phyloP scores from a whole-genome alignment of 1,139 yeast species.

The Pichia sp. region DNA sequence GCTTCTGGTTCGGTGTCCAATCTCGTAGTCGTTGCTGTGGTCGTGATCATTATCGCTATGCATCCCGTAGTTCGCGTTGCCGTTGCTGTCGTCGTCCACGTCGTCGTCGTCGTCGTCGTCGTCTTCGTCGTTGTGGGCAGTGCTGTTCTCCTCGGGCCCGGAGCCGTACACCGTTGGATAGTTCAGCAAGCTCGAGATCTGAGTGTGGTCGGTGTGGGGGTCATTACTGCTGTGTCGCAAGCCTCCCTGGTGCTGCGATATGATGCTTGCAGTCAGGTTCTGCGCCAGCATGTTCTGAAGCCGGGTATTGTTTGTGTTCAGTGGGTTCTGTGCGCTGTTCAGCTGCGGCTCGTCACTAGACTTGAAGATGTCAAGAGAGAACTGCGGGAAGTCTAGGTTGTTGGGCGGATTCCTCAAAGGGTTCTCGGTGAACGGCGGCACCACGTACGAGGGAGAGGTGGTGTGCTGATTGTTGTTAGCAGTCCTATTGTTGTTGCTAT shows the following conservation, averaged over 20 bases:
- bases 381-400: conserved; percentile 21
- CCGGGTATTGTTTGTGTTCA: not conserved
- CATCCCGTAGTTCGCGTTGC: not conserved
- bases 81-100: not conserved
- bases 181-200: not conserved
- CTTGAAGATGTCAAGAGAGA: conserved; percentile 23
- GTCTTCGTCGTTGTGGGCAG: not conserved
- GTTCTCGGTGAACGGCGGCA: conserved; percentile 16
- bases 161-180: not conserved
- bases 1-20: not conserved
- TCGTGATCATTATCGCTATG: not conserved
- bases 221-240: not conserved
- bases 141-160: not conserved
- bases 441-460: not conserved
- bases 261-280: conserved; percentile 1
- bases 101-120: not conserved
- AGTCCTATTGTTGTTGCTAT: not conserved
- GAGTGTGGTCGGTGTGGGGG: not conserved
- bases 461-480: not conserved
- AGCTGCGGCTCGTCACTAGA: conserved; percentile 3
- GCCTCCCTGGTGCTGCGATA: not conserved
- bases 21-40: not conserved
- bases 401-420: conserved; percentile 10
- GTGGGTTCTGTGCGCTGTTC: not conserved
- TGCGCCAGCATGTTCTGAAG: conserved; percentile 1